These are phyloP conservation scores for Mentha longifolia DNA, from an alignment of 257 asterid genomes.

Conservation along the genomic window DNA sequence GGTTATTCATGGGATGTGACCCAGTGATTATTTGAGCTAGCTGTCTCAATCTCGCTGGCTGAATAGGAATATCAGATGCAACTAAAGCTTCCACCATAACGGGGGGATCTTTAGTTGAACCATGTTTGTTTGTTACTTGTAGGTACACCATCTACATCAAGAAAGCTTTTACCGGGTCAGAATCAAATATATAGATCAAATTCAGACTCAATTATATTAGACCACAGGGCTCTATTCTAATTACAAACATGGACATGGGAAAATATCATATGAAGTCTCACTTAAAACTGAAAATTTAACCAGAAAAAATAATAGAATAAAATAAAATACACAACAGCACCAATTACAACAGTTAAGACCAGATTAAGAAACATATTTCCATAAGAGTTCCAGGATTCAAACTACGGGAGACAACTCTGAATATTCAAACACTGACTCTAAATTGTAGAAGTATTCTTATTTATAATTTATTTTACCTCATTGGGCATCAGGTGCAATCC, in stretches of 20 bases:
- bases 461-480: slow-evolving; percentile 56
- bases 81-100: slow-evolving; percentile 74
- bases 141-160: slow-evolving; percentile 57
- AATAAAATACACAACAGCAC: not conserved
- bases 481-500: slow-evolving; percentile 61
- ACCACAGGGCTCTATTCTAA: slow-evolving; percentile 1
- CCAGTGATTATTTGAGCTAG: slow-evolving; percentile 63
- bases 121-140: slow-evolving; percentile 64
- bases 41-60: slow-evolving; percentile 67
- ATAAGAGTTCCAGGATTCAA: not conserved
- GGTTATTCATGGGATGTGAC: slow-evolving; percentile 62
- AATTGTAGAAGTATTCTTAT: slow-evolving; percentile 21
- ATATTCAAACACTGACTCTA: not conserved
- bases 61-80: slow-evolving; percentile 44
- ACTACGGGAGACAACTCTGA: not conserved
- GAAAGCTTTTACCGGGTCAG: slow-evolving; percentile 24
- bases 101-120: slow-evolving; percentile 85
- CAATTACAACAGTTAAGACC: not conserved
- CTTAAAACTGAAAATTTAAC: slow-evolving; percentile 4
- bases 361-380: slow-evolving; percentile 3
- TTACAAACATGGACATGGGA: slow-evolving; percentile 8
- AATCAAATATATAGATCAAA: slow-evolving; percentile 7
- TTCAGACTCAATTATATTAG: not conserved
- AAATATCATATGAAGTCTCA: slow-evolving; percentile 9
- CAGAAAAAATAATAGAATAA: not conserved